Base-by-base conservation (phyloP, 2,329 filamentous ascomycete genomes). In the Harringtonia lauricola region DNA sequence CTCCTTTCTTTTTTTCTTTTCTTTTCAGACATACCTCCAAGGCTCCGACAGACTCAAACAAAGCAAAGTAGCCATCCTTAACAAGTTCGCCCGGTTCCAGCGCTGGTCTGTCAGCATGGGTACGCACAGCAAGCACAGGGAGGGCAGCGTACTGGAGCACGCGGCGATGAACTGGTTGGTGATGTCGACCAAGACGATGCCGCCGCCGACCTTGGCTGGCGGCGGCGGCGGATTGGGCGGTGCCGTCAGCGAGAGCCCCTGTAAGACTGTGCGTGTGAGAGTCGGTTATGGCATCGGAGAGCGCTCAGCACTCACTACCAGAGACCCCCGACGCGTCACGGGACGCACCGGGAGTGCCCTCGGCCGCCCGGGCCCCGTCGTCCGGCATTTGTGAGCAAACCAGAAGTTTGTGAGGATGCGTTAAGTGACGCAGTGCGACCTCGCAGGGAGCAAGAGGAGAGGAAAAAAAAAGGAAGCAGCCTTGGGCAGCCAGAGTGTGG, bases 21-120 rank as follows among this genome's bases (percentile, higher is more conserved):
- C n/a, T n/a, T n/a, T n/a, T n/a, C n/a, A n/a, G n/a, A 49, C 64
- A 44, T 59, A 75, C 79, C 74, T 92, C 86, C 19, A 92, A 71
- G 53, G 86, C 86, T 49, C 86, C 86, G 53, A 98, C 92, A 39
- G 89, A 83, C 65, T 96, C 92, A 54, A 95, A 95, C 5, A 98
- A 72, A 2, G 88, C 94, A 57, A 98, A 96, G 59, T 79, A 79
- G 36, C 84, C 86, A 86, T 96, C 89, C 65, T 95, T 95, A 50
- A 96, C 74, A 3, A 98, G 74, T 53, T 94, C 80, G 28, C 92
- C 92, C 8, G 84, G 79, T 38, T 74, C 65, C 45, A 96, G 68
- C 49, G 78, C 88, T 94, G 7, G 9, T 28, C 21, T 6, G 15
- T 19, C 3, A 28, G 15, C 30, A 41, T n/a, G 19, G 10, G n/a